Percentiles rank a stretch among this genome's conserved stretches.
Conservation (phyloP, 2,329 filamentous ascomycete species). For the Emergomyces orientalis region DNA sequence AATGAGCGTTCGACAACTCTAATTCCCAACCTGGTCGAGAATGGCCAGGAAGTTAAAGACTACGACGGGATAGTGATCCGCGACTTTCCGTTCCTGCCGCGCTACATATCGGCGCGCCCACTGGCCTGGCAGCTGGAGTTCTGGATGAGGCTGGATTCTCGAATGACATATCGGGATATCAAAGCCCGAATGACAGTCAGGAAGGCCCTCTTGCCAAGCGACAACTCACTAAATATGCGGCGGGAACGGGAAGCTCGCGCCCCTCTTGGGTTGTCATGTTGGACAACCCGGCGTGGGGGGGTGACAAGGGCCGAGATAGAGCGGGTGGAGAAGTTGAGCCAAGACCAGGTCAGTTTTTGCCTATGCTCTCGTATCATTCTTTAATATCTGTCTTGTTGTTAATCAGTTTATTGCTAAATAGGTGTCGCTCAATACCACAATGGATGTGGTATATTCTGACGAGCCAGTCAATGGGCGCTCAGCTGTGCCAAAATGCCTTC, state of each 20-base stretch:
- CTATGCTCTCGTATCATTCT: background rate
- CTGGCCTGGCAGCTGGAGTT: conserved; percentile 25
- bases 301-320: conserved; percentile 21
- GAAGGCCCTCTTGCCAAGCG: conserved; percentile 13
- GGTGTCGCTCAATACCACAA: conserved; percentile 20
- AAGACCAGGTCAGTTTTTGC: conserved; percentile 16
- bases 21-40: conserved; percentile 14
- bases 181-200: conserved; percentile 23
- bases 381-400: background rate
- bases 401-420: background rate
- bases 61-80: conserved; percentile 16
- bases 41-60: conserved; percentile 13
- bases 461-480: background rate
- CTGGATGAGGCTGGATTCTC: conserved; percentile 23
- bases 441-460: conserved; percentile 17
- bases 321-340: conserved; percentile 20
- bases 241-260: conserved; percentile 21
- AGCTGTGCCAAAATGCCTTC: conserved; percentile 13
- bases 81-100: conserved; percentile 22
- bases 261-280: conserved; percentile 23
- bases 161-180: conserved; percentile 24
- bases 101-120: conserved; percentile 22
- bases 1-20: background rate
- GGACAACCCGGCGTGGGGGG: conserved; percentile 17
- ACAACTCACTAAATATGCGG: conserved; percentile 24